Evolutionary conservation across 257 asterid species (phyloP), one percentile per base, ranked within the genome.

Genomic region (Lycium ferocissimum): DNA sequence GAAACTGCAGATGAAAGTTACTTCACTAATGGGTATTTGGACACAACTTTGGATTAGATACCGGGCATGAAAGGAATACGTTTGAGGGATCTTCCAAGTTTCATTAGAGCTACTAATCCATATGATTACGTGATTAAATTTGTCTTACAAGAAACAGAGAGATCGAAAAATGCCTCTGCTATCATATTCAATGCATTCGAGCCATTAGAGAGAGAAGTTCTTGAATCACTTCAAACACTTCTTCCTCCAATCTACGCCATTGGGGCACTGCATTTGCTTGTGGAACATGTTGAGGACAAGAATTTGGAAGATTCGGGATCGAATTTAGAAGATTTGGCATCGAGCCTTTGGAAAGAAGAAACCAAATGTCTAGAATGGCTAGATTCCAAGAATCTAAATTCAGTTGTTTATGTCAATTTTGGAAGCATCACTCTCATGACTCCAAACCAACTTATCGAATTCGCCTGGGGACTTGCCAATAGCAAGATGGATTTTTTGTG

Each of bases 361-460:
- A 35, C 86, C 0, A 81, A 85, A 0, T 88, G 96, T 43, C 83
- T 92, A 6, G 65, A 87, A 10, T 94, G 98, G 98, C 90, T 94
- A 2, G 92, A 90, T 62, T 22, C 90, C 0, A 92, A 91, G 47
- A 61, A 83, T 0, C 15, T 88, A 0, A 86, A 83, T n/a, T 91
- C 93, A 1, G 91, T 90, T 20, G 88, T 92, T 43, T 92, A 92
- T 70, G 90, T 91, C 0, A 89, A 89, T 47, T 91, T 91, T 6
- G 93, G 90, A 26, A 86, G 94, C 79, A 62, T 86, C 2, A 83
- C 79, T 3, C 57, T 78, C n/a, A 86, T 86, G 86, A 65, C 84
- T 0, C 58, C 82, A 0, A 57, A 66, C 40, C 76, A 86, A 40
- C 62, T 86, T 7, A n/a, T 54, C 2, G 86, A 86, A 58, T 86